Conservation (phyloP, 2,329 filamentous ascomycete genomes). For the Aspergillus proliferans region DNA sequence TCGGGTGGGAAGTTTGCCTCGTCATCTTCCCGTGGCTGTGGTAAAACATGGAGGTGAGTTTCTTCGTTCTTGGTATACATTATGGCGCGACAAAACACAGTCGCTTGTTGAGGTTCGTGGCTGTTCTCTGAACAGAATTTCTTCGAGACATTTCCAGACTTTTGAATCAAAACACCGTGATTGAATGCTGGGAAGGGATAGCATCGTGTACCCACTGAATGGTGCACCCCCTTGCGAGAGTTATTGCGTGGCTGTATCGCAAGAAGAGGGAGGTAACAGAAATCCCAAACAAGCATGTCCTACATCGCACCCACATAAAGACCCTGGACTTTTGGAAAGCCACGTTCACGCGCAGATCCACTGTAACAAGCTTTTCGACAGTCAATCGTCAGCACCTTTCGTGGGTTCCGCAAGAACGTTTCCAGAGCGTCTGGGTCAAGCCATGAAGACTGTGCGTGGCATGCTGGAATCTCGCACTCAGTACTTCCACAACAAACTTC, state of each 20-base stretch:
- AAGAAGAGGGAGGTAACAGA: neutral
- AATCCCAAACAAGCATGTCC: neutral
- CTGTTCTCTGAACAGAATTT: neutral
- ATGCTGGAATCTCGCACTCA: neutral
- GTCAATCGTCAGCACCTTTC: neutral
- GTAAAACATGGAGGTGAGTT: neutral
- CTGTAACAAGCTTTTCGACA: neutral
- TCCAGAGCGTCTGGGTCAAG: neutral
- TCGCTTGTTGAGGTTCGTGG: neutral
- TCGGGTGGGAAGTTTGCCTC: neutral
- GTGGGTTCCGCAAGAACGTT: neutral
- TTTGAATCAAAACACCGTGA: neutral
- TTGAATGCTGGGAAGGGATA: neutral
- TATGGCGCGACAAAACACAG: neutral
- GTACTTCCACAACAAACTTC: neutral
- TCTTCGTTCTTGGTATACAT: neutral
- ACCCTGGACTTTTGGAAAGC: neutral
- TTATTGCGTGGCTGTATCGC: neutral
- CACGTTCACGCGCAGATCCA: neutral
- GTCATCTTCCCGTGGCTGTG: neutral
- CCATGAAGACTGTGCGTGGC: neutral
- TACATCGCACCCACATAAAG: neutral
- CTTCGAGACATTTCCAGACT: neutral
- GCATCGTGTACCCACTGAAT: neutral
- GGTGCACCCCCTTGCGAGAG: neutral